Base-by-base conservation (phyloP, 257 asterid genomes). In the Petunia axillaris region DNA sequence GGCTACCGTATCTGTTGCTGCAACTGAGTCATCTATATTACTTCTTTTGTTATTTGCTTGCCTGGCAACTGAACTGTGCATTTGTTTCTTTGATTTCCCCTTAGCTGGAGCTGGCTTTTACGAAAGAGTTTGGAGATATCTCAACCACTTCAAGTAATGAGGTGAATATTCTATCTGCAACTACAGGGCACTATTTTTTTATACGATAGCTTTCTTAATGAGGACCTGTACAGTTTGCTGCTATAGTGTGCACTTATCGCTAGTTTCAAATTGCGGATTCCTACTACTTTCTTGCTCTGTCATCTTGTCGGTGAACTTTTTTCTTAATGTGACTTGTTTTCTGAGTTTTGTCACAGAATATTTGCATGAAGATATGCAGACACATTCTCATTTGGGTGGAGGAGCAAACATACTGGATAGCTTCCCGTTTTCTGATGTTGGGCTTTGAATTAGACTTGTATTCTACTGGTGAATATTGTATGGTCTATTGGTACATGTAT, bases 401-500 rank as follows among this genome's bases (percentile, higher is more conserved):
- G 86, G 98, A 92, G 91, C 96, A 92, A 86, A 96, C 99, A 80
- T 96, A 94, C 84, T 94, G 98, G 98, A 91, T 92, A 60, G 99
- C 98, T 75, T 86, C 89, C 82, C 98, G 98, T 78, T 94, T 94
- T 86, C 96, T 96, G 67, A 60, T 89, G 65, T 85, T 96, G 88
- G 99, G 99, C 75, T 96, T 96, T 86, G 97, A 96, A 82, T 84
- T 96, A 78, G 97, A 95, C 83, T 87, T 96, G 75, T 96, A 92
- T 89, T 89, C 98, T 41, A 85, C 99, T 14, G 86, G 89, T 87
- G 99, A 96, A 87, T 94, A 91, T 86, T 96, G 99, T 92, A 96
- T 96, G 99, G 98, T 94, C 46, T 96, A 96, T 87, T 96, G 99
- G 99, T 96, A 94, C 87, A 91, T 89, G 80, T 89, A 96, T 86